These are phyloP conservation scores for Fusarium sp. DNA, from an alignment of 2,329 filamentous ascomycete genomes.

Conservation along the genomic window DNA sequence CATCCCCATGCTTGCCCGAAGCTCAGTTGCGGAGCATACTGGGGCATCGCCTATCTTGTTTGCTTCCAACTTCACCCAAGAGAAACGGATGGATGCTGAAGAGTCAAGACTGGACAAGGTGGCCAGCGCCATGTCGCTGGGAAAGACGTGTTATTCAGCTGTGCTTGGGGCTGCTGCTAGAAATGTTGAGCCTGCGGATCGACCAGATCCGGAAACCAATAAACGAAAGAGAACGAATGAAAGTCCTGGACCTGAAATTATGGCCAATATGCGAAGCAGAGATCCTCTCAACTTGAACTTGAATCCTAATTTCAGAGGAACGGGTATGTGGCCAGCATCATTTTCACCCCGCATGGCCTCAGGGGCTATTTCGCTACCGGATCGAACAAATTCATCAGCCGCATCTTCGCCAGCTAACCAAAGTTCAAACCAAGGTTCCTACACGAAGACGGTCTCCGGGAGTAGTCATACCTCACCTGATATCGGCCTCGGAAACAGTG, in stretches of 20 bases:
- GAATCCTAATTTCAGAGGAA: background rate
- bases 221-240: constrained; percentile 48
- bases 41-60: constrained; percentile 52
- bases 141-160: constrained; percentile 45
- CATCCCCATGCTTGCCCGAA: constrained; percentile 61
- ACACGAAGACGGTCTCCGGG: constrained; percentile 36
- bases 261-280: background rate
- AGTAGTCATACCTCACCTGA: constrained; percentile 47
- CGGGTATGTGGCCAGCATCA: constrained; percentile 9
- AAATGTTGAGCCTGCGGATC: constrained; percentile 39
- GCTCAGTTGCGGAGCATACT: constrained; percentile 54
- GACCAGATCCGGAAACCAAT: constrained; percentile 30
- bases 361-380: constrained; percentile 40
- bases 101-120: constrained; percentile 12
- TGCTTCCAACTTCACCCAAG: background rate
- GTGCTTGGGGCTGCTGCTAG: constrained; percentile 48
- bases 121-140: constrained; percentile 2
- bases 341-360: constrained; percentile 14
- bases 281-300: constrained; percentile 1
- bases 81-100: constrained; percentile 5
- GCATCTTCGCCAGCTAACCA: constrained; percentile 45
- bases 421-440: constrained; percentile 31
- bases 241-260: constrained; percentile 37
- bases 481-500: constrained; percentile 48
- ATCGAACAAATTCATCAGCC: constrained; percentile 47